phyloP scores from a whole-genome alignment of 2,329 filamentous ascomycete species.

The Microsporum ferrugineum region DNA sequence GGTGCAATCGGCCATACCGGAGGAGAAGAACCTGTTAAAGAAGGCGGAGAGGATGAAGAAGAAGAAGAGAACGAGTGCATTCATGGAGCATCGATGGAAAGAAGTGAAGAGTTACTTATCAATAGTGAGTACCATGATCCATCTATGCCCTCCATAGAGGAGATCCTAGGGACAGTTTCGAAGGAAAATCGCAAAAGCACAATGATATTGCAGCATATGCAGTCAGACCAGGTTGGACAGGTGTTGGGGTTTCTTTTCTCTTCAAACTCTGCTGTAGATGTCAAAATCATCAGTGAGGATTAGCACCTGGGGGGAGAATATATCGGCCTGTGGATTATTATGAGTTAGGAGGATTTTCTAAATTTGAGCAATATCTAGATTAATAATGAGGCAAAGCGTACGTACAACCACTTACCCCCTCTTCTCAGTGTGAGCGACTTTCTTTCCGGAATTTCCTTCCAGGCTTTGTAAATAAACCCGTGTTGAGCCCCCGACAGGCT shows the following conservation, averaged over 20 bases:
- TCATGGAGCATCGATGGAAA: background rate
- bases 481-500: too few species aligned
- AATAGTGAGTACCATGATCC: background rate
- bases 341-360: background rate
- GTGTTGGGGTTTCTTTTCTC: background rate
- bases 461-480: too few species aligned
- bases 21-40: background rate
- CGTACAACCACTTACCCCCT: background rate
- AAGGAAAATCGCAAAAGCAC: conserved; percentile 1
- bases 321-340: background rate
- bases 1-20: background rate
- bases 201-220: conserved; percentile 5
- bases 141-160: background rate
- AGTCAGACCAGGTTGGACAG: conserved; percentile 2
- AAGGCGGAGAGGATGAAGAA: background rate
- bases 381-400: background rate
- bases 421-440: background rate
- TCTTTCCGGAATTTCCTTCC: too few species aligned
- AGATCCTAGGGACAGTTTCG: background rate
- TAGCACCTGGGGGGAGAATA: background rate
- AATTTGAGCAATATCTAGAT: background rate
- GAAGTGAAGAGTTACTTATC: background rate
- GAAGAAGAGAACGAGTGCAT: background rate
- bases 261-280: background rate
- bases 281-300: conserved; percentile 1